These are phyloP conservation scores for Candida tammaniensis DNA, from an alignment of 805 yeast species.

Conservation along the genomic window DNA sequence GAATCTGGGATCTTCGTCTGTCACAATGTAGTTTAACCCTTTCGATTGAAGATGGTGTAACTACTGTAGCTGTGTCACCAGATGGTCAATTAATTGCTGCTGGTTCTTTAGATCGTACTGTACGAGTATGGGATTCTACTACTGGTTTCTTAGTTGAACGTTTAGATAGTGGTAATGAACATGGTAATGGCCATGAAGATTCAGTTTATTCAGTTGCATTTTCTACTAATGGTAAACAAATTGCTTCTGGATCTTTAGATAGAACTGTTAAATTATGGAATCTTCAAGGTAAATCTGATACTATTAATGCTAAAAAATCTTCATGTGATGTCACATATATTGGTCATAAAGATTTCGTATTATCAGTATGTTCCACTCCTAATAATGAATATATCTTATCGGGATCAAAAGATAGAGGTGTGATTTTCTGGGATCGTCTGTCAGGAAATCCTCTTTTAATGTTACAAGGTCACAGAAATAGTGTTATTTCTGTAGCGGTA, in stretches of 20 bases:
- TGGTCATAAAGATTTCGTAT: conserved; percentile 95
- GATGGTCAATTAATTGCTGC: conserved; percentile 94
- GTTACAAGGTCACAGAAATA: conserved; percentile 96
- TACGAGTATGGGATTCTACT: conserved; percentile 94
- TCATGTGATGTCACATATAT: conserved; percentile 89
- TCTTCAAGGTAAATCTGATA: conserved; percentile 52
- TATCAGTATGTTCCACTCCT: conserved; percentile 91
- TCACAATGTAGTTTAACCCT: conserved; percentile 87
- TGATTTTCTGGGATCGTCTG: conserved; percentile 91
- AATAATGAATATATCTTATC: conserved; percentile 87
- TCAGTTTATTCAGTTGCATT: conserved; percentile 94
- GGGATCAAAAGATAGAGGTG: conserved; percentile 96
- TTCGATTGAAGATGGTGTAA: conserved; percentile 95
- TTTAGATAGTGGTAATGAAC: conserved; percentile 82
- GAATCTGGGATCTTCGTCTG: conserved; percentile 91
- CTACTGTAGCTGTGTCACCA: conserved; percentile 96
- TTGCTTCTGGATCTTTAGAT: conserved; percentile 93
- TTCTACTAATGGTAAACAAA: conserved; percentile 86
- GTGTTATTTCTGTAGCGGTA: conserved; percentile 92
- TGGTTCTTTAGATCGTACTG: conserved; percentile 92
- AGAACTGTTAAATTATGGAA: conserved; percentile 96
- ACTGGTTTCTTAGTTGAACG: conserved; percentile 91
- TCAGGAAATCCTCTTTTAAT: conserved; percentile 90
- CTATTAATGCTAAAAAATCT: conserved; percentile 30
- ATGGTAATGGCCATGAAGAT: conserved; percentile 92